Conservation (phyloP, 2,329 filamentous ascomycete species). For the Penicillium corylophilum region DNA sequence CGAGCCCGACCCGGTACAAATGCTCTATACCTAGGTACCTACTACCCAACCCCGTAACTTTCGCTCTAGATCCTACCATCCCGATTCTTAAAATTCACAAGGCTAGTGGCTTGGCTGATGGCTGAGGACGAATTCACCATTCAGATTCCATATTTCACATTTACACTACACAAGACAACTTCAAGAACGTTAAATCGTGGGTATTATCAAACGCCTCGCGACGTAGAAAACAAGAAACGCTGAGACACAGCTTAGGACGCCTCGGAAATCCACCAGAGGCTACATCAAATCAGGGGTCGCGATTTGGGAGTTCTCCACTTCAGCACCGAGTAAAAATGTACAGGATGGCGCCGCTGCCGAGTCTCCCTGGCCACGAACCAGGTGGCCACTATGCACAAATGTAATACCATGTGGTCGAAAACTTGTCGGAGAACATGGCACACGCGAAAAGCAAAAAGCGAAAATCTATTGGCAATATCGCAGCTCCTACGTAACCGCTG, state of each 20-base stretch:
- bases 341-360: slow-evolving; percentile 8
- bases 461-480: not conserved
- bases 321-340: slow-evolving; percentile 6
- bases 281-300: slow-evolving; percentile 1
- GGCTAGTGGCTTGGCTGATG: not conserved
- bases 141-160: too few species aligned
- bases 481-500: not conserved
- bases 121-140: not conserved
- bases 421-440: not conserved
- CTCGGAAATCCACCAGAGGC: slow-evolving; percentile 21
- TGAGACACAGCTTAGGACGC: slow-evolving; percentile 42
- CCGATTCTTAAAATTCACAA: too few species aligned
- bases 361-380: slow-evolving; percentile 14
- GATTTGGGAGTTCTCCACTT: not conserved
- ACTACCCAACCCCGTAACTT: not conserved
- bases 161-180: not conserved
- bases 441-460: not conserved
- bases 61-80: not conserved
- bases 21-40: too few species aligned
- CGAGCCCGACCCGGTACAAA: not conserved
- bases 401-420: slow-evolving; percentile 2
- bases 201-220: slow-evolving; percentile 37
- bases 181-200: slow-evolving; percentile 25
- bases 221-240: slow-evolving; percentile 28
- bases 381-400: slow-evolving; percentile 11